Percentiles rank a stretch among this genome's conserved stretches.
These are phyloP conservation scores for Pleurotus salmoneostramineus DNA, from an alignment of 768 basidiomycete species.

Conservation along the genomic window DNA sequence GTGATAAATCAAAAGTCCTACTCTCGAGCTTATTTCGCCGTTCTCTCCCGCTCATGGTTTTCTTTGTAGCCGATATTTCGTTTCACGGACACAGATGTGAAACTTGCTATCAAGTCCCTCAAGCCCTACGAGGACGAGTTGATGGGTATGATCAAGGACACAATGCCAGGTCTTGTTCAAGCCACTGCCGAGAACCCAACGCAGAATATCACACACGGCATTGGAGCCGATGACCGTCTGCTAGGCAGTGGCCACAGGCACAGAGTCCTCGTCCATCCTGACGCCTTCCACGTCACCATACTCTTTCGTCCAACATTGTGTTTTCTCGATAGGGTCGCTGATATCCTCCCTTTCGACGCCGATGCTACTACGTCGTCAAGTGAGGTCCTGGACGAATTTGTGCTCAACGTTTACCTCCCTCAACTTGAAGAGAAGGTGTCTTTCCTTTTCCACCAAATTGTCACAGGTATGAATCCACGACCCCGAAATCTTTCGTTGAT, in stretches of 20 bases:
- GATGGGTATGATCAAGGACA: slow-evolving; percentile 77
- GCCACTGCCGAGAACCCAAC: slow-evolving; percentile 58
- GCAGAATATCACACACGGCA: slow-evolving; percentile 55
- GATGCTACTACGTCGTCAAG: slow-evolving; percentile 66
- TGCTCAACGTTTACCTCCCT: slow-evolving; percentile 87
- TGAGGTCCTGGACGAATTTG: slow-evolving; percentile 85
- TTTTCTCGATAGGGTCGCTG: slow-evolving; percentile 72
- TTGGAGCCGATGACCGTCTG: slow-evolving; percentile 71
- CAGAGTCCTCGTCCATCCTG: slow-evolving; percentile 79
- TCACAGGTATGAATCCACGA: slow-evolving; percentile 53
- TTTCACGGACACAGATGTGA: slow-evolving; percentile 86
- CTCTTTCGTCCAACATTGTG: slow-evolving; percentile 92
- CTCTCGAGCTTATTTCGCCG: not conserved
- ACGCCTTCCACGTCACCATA: slow-evolving; percentile 91
- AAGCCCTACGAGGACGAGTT: slow-evolving; percentile 82
- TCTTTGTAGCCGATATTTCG: slow-evolving; percentile 74
- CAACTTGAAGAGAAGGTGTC: slow-evolving; percentile 95
- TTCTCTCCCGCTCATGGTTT: not conserved
- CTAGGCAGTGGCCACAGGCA: slow-evolving; percentile 77
- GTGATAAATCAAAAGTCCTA: slow-evolving; percentile 77
- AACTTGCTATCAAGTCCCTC: slow-evolving; percentile 62
- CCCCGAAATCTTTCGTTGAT: not conserved
- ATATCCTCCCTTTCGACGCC: slow-evolving; percentile 67
- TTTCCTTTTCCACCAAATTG: slow-evolving; percentile 79
- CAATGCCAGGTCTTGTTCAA: slow-evolving; percentile 91